A percentile compares a stretch with the other conserved stretches of the same genome.
Conservation (phyloP, 2,329 filamentous ascomycete genomes). For the Sclerotinia spermophila region DNA sequence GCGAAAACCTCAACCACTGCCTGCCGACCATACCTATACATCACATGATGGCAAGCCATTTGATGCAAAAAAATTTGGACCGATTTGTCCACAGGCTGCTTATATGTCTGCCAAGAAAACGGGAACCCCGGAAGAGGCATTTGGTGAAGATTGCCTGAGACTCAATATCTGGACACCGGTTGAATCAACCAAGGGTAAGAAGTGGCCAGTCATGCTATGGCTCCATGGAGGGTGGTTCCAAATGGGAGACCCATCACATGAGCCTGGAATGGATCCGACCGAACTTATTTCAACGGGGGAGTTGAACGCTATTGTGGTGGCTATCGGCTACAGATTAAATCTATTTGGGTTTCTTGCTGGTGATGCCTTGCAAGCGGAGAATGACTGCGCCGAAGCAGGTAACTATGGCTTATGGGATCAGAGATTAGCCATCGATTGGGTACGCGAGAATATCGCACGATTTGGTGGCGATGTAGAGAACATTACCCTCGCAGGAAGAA, state of each 20-base stretch:
- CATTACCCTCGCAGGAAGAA: slow-evolving; percentile 53
- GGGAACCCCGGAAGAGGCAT: slow-evolving; percentile 30
- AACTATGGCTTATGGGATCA: slow-evolving; percentile 57
- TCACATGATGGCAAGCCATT: slow-evolving; percentile 33
- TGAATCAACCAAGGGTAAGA: not conserved
- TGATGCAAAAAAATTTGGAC: slow-evolving; percentile 40
- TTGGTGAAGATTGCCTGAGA: slow-evolving; percentile 48
- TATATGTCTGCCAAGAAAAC: slow-evolving; percentile 29
- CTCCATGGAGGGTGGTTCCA: slow-evolving; percentile 50
- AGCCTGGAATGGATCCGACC: slow-evolving; percentile 43
- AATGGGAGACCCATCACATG: slow-evolving; percentile 44
- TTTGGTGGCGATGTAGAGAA: slow-evolving; percentile 57
- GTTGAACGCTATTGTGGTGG: slow-evolving; percentile 17
- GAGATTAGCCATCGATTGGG: slow-evolving; percentile 54
- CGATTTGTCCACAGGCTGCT: slow-evolving; percentile 41
- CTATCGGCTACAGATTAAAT: slow-evolving; percentile 29
- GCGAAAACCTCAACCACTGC: slow-evolving; percentile 35
- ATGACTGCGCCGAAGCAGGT: slow-evolving; percentile 32
- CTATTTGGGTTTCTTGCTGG: slow-evolving; percentile 39
- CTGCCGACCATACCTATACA: slow-evolving; percentile 34
- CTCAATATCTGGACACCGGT: slow-evolving; percentile 49
- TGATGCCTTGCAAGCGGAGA: slow-evolving; percentile 42
- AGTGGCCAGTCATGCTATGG: slow-evolving; percentile 34
- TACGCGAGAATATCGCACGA: slow-evolving; percentile 51
- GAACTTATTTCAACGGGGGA: slow-evolving; percentile 39